phyloP scores from a whole-genome alignment of 768 basidiomycete species.

The Butyriboletus loyo region DNA sequence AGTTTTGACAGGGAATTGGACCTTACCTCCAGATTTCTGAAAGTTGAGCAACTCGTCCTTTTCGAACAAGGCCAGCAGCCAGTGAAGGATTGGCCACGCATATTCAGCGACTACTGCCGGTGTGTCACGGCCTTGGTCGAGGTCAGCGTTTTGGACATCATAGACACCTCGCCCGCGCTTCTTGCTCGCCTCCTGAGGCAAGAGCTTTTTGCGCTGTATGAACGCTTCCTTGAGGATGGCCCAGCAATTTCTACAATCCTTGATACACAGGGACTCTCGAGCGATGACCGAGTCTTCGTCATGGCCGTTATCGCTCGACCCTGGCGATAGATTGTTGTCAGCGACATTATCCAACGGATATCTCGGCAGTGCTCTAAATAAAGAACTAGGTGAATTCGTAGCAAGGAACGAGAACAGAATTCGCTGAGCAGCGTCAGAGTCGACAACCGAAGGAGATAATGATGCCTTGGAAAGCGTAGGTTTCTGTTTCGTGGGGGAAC shows the following conservation, averaged over 20 bases:
- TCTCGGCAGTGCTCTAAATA: constrained; percentile 54
- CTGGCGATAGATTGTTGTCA: constrained; percentile 1
- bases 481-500: constrained; percentile 50
- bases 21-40: constrained; percentile 28
- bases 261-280: constrained; percentile 51
- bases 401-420: constrained; percentile 52
- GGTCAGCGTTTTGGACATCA: constrained; percentile 27
- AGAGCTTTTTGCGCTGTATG: constrained; percentile 35
- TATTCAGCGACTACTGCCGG: constrained; percentile 48
- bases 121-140: constrained; percentile 14
- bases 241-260: constrained; percentile 58
- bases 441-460: constrained; percentile 41
- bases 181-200: constrained; percentile 20
- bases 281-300: constrained; percentile 57
- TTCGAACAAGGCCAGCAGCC: constrained; percentile 66
- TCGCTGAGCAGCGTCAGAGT: constrained; percentile 49
- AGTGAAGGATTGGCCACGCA: constrained; percentile 72
- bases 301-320: constrained; percentile 29
- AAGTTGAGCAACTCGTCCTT: constrained; percentile 50
- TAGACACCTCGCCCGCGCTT: constrained; percentile 32
- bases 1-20: constrained; percentile 1
- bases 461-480: constrained; percentile 39
- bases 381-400: constrained; percentile 53
- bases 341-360: constrained; percentile 32
- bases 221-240: constrained; percentile 55